Conservation (phyloP, 768 basidiomycete genomes). For the Lactarius psammicola region DNA sequence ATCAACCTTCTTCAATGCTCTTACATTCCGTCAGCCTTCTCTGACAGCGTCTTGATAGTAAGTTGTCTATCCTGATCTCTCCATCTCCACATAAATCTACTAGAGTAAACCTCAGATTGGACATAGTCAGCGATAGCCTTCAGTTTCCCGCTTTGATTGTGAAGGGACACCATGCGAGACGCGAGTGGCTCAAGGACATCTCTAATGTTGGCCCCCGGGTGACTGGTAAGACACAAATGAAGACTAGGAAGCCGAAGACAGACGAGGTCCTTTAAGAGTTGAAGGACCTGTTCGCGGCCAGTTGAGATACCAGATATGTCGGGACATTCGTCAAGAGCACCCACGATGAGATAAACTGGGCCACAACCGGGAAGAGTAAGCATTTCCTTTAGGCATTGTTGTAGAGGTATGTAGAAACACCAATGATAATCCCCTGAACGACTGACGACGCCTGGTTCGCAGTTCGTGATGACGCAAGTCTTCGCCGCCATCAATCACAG, state of each 20-base stretch:
- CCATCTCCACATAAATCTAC: no score
- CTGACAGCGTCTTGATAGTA: no score
- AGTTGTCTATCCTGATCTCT: no score
- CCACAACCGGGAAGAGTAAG: not conserved
- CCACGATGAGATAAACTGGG: not conserved
- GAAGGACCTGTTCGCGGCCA: not conserved
- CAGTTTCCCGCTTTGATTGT: not conserved
- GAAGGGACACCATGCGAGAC: not conserved
- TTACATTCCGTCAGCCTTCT: no score
- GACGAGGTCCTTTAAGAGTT: not conserved
- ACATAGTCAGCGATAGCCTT: no score
- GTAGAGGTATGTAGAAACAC: no score
- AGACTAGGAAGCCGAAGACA: not conserved
- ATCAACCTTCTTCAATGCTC: not conserved
- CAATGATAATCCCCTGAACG: no score
- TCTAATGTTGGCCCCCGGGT: not conserved
- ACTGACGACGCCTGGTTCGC: no score
- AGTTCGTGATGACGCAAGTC: no score
- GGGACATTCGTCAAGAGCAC: not conserved
- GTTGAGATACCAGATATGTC: not conserved
- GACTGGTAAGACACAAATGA: not conserved
- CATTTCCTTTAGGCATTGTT: no score
- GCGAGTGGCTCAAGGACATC: not conserved
- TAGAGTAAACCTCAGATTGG: no score
- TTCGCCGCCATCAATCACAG: no score